Base-by-base conservation (phyloP, 345 rosid species). In the Linum trigynum region DNA sequence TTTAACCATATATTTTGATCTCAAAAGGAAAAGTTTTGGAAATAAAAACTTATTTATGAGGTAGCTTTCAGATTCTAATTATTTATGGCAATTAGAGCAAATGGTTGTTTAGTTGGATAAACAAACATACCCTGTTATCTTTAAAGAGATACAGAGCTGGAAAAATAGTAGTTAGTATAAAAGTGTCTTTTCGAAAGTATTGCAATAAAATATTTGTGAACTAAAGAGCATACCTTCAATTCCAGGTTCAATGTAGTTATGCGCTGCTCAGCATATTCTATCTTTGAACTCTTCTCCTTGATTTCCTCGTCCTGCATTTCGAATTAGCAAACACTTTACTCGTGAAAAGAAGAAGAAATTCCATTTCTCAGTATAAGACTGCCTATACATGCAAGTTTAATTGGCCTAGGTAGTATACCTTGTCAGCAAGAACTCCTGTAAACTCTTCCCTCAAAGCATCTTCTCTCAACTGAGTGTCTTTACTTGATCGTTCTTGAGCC, bases 241-340 rank as follows among this genome's bases (percentile, higher is more conserved):
- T 74, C 76, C 61, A 70, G 45, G 58, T 65, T 75, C 48, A 62
- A 66, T 63, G 75, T 67, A 7, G 67, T 58, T 41, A 76, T 50
- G 15, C 60, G 76, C 53, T 64, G 70, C 69, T 74, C 86, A 35
- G 77, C 67, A 63, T 68, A 64, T 4, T 48, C 73, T 70, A 80
- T 65, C 77, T 80, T 74, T 38, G 71, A 68, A 45, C 16, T 59
- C 71, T 70, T 70, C 57, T 71, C 80, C 23, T 69, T 62, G 39
- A 80, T 67, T 53, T 74, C 62, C 36, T 65, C 71, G 16, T 80
- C 84, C 86, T 80, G 74, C 59, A 61, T 40, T 67, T 58, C 4
- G 5, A 70, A 59, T 57, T 17, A 17, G 23, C 38, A 57, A 37
- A 10, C 3, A 17, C n/a, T 57, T 32, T 16, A 57, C 3, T 57